Percentiles rank a stretch among this genome's conserved stretches.
phyloP scores from a whole-genome alignment of 2,329 filamentous ascomycete species.

The Monosporascus sp. region DNA sequence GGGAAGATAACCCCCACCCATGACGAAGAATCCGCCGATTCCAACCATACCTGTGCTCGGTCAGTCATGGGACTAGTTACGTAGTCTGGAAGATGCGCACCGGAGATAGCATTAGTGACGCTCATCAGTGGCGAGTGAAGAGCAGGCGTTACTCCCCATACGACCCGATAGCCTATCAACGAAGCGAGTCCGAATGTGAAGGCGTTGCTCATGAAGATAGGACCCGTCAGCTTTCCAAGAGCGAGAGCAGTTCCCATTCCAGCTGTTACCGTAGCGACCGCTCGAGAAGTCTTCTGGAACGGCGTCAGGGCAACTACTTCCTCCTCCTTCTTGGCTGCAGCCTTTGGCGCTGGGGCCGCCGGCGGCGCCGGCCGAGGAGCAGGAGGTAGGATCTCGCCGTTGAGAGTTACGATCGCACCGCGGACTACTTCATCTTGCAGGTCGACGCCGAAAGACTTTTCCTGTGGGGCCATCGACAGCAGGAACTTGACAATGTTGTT shows the following conservation, averaged over 20 bases:
- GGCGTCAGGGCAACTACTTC: conserved; percentile 68
- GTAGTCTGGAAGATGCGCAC: conserved; percentile 25
- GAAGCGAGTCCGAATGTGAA: conserved; percentile 82
- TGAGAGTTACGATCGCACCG: conserved; percentile 75
- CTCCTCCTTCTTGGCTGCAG: conserved; percentile 39
- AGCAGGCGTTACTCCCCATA: conserved; percentile 81
- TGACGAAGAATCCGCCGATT: conserved; percentile 80
- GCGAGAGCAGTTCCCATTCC: conserved; percentile 73
- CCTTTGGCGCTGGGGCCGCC: conserved; percentile 43
- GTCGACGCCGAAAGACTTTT: conserved; percentile 76
- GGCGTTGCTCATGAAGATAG: conserved; percentile 81
- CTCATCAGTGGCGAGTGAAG: conserved; percentile 89
- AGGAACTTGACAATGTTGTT: conserved; percentile 92
- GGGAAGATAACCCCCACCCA: conserved; percentile 75
- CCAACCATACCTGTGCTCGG: conserved; percentile 66
- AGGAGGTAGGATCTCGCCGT: conserved; percentile 71
- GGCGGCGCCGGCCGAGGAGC: conserved; percentile 63
- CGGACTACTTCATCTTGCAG: conserved; percentile 81
- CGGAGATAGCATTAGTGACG: conserved; percentile 88
- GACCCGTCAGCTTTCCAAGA: conserved; percentile 75
- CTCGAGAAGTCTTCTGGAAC: conserved; percentile 73
- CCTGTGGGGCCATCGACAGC: conserved; percentile 72
- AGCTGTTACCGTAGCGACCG: conserved; percentile 69
- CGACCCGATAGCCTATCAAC: conserved; percentile 80
- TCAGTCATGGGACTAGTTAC: neutral